phyloP scores from a whole-genome alignment of 345 rosid species.

The Isatis tinctoria region DNA sequence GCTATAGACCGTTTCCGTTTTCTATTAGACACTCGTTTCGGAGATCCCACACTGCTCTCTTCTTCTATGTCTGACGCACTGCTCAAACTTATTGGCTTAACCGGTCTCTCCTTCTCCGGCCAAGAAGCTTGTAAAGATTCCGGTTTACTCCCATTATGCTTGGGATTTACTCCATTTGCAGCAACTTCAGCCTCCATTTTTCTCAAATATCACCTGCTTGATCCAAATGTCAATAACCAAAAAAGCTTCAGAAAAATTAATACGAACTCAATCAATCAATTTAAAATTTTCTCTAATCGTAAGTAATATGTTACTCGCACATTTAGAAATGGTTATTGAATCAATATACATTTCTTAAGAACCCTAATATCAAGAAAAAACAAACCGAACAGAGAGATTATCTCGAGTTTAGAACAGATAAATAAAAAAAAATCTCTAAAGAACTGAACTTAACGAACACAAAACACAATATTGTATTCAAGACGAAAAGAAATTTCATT shows the following conservation, averaged over 20 bases:
- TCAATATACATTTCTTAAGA: not conserved
- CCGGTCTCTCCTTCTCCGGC: constrained; percentile 8
- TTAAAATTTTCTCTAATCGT: not conserved
- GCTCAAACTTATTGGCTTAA: constrained; percentile 18
- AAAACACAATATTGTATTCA: not conserved
- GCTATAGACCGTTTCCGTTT: constrained; percentile 29
- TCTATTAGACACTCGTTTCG: not conserved
- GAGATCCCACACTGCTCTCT: not conserved
- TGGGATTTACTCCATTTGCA: constrained; percentile 3
- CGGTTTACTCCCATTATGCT: not conserved
- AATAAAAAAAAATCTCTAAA: not conserved
- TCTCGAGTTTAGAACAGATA: not conserved
- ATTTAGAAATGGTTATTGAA: not conserved
- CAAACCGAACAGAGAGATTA: not conserved
- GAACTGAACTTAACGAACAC: not conserved
- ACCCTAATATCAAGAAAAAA: not conserved
- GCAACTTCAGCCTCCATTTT: constrained; percentile 4
- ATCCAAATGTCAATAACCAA: not conserved
- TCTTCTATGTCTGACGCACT: constrained; percentile 18
- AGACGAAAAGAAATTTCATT: not conserved
- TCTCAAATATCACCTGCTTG: constrained; percentile 3
- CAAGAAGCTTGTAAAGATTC: not conserved
- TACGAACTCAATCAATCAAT: not conserved
- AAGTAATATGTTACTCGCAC: not conserved
- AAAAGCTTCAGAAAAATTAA: not conserved